A percentile compares a stretch with the other conserved stretches of the same genome.
These are phyloP conservation scores for Amanita molliuscula DNA, from an alignment of 768 basidiomycete genomes.

Conservation along the genomic window DNA sequence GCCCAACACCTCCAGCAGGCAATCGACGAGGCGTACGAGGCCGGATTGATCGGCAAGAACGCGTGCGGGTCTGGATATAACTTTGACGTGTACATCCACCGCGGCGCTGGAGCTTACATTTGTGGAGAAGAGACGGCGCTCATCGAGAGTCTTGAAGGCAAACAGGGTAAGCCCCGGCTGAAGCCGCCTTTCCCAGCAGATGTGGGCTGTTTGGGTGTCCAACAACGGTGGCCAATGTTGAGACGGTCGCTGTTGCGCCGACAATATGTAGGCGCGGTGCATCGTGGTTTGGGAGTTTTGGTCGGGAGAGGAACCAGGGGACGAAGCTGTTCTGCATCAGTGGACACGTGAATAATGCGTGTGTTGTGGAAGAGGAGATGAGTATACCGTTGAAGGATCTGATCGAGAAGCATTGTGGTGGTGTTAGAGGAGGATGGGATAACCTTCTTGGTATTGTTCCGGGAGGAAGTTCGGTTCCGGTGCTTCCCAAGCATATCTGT, in stretches of 20 bases:
- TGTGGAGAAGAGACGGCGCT: slow-evolving; percentile 98
- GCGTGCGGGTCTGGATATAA: slow-evolving; percentile 86
- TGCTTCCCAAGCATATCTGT: slow-evolving; percentile 76
- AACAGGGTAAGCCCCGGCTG: slow-evolving; percentile 94
- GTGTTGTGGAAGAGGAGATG: slow-evolving; percentile 99
- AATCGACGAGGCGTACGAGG: slow-evolving; percentile 89
- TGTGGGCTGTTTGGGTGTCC: slow-evolving; percentile 97
- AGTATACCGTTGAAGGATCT: slow-evolving; percentile 90
- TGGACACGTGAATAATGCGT: slow-evolving; percentile 97
- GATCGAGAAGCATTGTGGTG: slow-evolving; percentile 95
- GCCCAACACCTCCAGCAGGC: slow-evolving; percentile 91
- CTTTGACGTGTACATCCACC: slow-evolving; percentile 99
- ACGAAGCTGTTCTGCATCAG: slow-evolving; percentile 97
- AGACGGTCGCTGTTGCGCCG: slow-evolving; percentile 96
- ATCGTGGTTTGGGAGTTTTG: slow-evolving; percentile 88
- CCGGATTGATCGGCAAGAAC: slow-evolving; percentile 80
- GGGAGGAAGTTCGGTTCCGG: slow-evolving; percentile 90
- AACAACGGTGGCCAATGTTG: slow-evolving; percentile 95
- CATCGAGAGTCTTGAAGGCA: slow-evolving; percentile 95
- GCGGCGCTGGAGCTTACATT: slow-evolving; percentile 96
- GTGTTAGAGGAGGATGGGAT: slow-evolving; percentile 91
- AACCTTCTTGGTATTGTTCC: slow-evolving; percentile 96
- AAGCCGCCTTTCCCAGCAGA: slow-evolving; percentile 99
- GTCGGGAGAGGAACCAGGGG: slow-evolving; percentile 85
- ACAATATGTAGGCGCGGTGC: slow-evolving; percentile 89